phyloP scores from a whole-genome alignment of 75 land plant species.

The Larix kaempferi region DNA sequence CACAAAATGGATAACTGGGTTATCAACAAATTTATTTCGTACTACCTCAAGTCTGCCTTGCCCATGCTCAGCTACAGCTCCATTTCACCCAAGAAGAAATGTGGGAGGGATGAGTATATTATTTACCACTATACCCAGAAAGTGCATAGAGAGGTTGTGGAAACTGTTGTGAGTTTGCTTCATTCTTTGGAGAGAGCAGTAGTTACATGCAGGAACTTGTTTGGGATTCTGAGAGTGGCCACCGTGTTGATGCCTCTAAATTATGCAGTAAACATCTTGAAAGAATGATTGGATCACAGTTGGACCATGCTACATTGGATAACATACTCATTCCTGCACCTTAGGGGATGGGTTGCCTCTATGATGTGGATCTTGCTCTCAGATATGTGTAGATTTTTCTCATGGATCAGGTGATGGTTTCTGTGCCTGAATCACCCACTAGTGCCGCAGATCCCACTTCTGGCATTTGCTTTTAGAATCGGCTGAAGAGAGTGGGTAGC shows the following conservation, averaged over 20 bases:
- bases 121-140: constrained; percentile 17
- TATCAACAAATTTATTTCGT: constrained; percentile 65
- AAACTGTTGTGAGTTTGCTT: constrained; percentile 58
- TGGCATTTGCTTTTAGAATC: neutral
- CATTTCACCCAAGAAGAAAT: constrained; percentile 26
- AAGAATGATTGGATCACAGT: constrained; percentile 80
- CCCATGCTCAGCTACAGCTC: constrained; percentile 31
- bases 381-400: constrained; percentile 58
- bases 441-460: constrained; percentile 11
- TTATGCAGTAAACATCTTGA: constrained; percentile 55
- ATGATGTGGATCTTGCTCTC: constrained; percentile 81
- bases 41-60: constrained; percentile 57
- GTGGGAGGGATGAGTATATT: constrained; percentile 18
- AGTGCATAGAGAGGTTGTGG: constrained; percentile 35
- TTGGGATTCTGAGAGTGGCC: constrained; percentile 58
- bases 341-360: constrained; percentile 41
- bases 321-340: constrained; percentile 71
- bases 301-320: constrained; percentile 81
- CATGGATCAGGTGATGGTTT: constrained; percentile 14
- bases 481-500: constrained; percentile 42
- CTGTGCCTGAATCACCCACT: constrained; percentile 14
- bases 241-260: constrained; percentile 35
- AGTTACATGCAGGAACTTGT: constrained; percentile 59
- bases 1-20: constrained; percentile 38
- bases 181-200: constrained; percentile 42